Conservation (phyloP, 2,329 filamentous ascomycete genomes). For the Aspergillus phoenicis region DNA sequence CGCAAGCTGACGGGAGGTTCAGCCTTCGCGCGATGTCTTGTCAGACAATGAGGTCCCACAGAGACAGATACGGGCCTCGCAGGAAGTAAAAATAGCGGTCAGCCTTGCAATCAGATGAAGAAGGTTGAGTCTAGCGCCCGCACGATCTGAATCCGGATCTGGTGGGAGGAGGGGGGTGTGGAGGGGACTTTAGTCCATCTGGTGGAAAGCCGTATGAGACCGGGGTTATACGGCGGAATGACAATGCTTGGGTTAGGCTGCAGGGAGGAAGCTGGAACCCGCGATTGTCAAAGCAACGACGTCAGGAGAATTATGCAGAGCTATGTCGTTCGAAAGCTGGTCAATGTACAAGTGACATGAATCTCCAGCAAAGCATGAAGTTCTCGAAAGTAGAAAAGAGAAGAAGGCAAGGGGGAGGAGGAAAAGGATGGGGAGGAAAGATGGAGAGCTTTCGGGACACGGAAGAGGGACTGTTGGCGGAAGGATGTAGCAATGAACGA, state of each 20-base stretch:
- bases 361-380: constrained; percentile 5
- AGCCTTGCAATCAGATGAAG: constrained; percentile 22
- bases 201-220: constrained; percentile 14
- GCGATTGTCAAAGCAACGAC: constrained; percentile 15
- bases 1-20: constrained; percentile 48
- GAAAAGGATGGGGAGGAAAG: neutral
- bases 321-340: constrained; percentile 11
- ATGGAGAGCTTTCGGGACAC: constrained; percentile 4
- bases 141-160: constrained; percentile 14
- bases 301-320: constrained; percentile 17
- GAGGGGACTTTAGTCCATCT: constrained; percentile 23
- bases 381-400: neutral
- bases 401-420: constrained; percentile 12
- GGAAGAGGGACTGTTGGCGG: constrained; percentile 11
- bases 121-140: constrained; percentile 13
- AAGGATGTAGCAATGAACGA: constrained; percentile 8
- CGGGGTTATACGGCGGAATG: constrained; percentile 20
- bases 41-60: constrained; percentile 18
- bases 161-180: constrained; percentile 5
- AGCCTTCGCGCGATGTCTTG: constrained; percentile 35
- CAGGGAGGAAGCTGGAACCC: constrained; percentile 18
- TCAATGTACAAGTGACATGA: constrained; percentile 16
- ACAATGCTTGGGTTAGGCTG: constrained; percentile 21
- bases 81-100: constrained; percentile 32
- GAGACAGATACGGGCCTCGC: constrained; percentile 23